phyloP scores from a whole-genome alignment of 768 basidiomycete species.

The Agaricus sinodeliciosus region DNA sequence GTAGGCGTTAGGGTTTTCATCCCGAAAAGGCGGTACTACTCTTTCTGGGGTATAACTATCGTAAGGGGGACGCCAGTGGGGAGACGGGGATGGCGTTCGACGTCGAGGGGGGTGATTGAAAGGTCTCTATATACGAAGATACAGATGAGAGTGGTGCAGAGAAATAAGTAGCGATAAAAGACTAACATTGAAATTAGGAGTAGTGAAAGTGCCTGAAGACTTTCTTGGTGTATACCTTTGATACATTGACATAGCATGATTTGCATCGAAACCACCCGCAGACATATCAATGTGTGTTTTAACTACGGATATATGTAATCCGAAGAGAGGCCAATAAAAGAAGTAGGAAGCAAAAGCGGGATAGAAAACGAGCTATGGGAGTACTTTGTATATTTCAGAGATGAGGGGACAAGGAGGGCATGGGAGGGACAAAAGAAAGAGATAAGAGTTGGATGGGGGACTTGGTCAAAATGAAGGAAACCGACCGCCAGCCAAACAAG shows the following conservation, averaged over 20 bases:
- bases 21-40: conserved; percentile 28
- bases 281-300: conserved; percentile 26
- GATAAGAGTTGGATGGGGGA: conserved; percentile 2
- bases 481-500: conserved; percentile 17
- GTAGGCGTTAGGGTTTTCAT: conserved; percentile 36
- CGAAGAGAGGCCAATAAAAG: conserved; percentile 11
- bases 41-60: conserved; percentile 46
- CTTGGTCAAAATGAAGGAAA: conserved; percentile 11
- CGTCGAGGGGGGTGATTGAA: conserved; percentile 29
- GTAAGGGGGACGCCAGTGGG: conserved; percentile 38
- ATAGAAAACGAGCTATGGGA: neutral
- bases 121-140: conserved; percentile 23
- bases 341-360: conserved; percentile 9
- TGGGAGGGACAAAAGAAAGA: neutral
- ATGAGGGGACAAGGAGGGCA: conserved; percentile 2
- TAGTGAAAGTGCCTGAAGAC: conserved; percentile 20
- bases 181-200: conserved; percentile 35
- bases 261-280: conserved; percentile 32
- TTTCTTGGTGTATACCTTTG: conserved; percentile 27
- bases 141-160: conserved; percentile 9
- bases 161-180: conserved; percentile 18
- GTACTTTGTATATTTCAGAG: neutral
- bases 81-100: conserved; percentile 43
- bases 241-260: conserved; percentile 25
- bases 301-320: neutral